These are phyloP conservation scores for Pythium periplocum DNA, from an alignment of 352 stramenopile genomes.

Conservation along the genomic window DNA sequence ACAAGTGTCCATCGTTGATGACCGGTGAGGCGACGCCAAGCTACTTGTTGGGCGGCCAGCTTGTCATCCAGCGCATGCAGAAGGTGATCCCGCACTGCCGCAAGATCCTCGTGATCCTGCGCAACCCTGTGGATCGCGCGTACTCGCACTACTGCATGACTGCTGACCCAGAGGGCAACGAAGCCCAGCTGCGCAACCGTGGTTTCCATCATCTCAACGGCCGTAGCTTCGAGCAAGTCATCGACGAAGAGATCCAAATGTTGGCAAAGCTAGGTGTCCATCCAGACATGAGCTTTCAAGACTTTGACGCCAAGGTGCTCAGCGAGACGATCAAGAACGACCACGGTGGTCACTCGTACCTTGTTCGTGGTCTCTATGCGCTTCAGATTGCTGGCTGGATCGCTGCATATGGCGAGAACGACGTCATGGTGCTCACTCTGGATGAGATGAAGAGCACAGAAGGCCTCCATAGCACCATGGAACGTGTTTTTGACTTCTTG, in stretches of 20 bases:
- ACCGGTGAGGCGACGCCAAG: constrained; percentile 92
- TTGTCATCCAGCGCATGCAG: constrained; percentile 73
- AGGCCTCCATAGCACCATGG: constrained; percentile 66
- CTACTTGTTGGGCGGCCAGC: constrained; percentile 83
- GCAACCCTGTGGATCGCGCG: constrained; percentile 75
- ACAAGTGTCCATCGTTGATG: constrained; percentile 86
- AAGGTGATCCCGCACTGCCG: constrained; percentile 68
- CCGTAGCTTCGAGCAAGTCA: constrained; percentile 64
- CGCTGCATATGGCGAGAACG: constrained; percentile 78
- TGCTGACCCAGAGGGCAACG: constrained; percentile 62
- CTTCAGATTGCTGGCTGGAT: constrained; percentile 93
- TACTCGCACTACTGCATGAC: constrained; percentile 91
- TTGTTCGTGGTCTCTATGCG: constrained; percentile 91
- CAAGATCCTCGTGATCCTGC: constrained; percentile 84
- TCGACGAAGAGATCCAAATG: constrained; percentile 68
- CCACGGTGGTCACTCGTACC: constrained; percentile 79
- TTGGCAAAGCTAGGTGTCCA: constrained; percentile 56
- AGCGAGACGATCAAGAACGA: constrained; percentile 31
- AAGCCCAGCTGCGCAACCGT: constrained; percentile 74
- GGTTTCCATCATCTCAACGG: constrained; percentile 62
- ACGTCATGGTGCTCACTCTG: constrained; percentile 91
- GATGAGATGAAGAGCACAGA: constrained; percentile 89
- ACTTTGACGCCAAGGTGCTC: constrained; percentile 64
- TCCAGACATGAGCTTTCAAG: constrained; percentile 65
- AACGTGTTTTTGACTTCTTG: constrained; percentile 81